These are phyloP conservation scores for Cenchrus fungigraminus DNA, from an alignment of 176 grass and related monocot species.

Conservation along the genomic window DNA sequence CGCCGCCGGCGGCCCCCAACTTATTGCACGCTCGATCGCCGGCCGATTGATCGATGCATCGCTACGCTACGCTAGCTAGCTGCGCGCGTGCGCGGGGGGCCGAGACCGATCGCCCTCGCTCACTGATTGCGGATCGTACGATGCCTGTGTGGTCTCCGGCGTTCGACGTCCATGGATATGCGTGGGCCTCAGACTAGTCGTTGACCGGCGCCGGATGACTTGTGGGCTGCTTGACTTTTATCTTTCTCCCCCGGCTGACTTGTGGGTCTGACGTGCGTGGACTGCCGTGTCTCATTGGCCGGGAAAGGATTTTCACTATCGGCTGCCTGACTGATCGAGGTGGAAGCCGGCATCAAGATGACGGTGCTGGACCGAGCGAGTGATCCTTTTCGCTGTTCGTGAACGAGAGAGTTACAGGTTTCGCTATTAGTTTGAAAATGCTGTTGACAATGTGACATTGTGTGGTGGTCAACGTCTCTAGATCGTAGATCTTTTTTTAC, in stretches of 20 bases:
- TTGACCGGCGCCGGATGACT: background rate
- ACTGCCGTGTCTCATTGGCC: background rate
- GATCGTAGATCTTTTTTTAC: background rate
- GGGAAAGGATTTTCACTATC: background rate
- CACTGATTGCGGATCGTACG: background rate
- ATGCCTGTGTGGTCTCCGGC: background rate
- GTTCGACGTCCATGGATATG: background rate
- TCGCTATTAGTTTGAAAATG: background rate
- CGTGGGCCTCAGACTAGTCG: background rate
- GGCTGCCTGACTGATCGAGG: background rate
- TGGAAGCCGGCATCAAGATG: background rate
- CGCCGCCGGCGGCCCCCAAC: background rate
- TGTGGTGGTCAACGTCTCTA: background rate
- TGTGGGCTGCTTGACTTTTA: background rate
- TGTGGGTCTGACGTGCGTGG: slow-evolving; percentile 9
- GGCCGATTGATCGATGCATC: background rate
- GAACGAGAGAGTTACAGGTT: too few relatives aligned
- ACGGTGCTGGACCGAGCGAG: background rate
- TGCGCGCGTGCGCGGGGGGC: background rate
- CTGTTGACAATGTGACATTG: background rate
- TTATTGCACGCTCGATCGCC: slow-evolving; percentile 3
- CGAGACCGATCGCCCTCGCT: background rate
- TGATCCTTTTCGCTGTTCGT: background rate
- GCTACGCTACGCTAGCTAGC: background rate
- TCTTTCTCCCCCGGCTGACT: background rate